Evolutionary conservation across 169 alveolate genomes (phyloP), one percentile per base, ranked within the genome.

Genomic region (Plasmodium adleri): DNA sequence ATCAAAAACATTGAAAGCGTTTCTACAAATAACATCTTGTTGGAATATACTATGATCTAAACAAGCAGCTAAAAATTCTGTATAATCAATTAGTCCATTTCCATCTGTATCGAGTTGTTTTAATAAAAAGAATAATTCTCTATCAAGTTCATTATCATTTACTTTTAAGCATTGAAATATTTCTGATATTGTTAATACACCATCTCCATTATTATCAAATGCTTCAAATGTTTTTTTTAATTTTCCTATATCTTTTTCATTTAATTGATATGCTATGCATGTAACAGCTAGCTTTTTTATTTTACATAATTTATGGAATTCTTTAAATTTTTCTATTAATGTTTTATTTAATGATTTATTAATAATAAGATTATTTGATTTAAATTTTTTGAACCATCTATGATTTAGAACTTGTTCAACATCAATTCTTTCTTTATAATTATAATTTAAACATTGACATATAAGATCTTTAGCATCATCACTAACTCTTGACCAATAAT

Each of bases 21-120:
- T 96, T 94, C 94, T 93, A 74, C 98, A 95, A 49, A 97, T 92
- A 28, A 95, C 97, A 88, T 94, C 95, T 85, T 95, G 97, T 58
- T 92, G 93, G 83, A 96, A 94, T 7, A 94, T 80, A 67, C 95
- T 83, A 88, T 96, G 96, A 88, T 98, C 98, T 43, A 96, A 88
- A 45, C 98, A 92, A n/a, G 99, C 99, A 5, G 99, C 98, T 58
- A 98, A 74, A 90, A 97, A 98, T 90, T 98, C 99, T 10, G 99
- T 97, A 92, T 97, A 98, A 73, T 97, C 99, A 26, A 95, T 96
- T n/a, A 96, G 88, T 56, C 98, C 98, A 78, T 93, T 95, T 6
- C 98, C 97, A 89, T 96, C 97, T 7, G 98, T 96, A 74, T 96
- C 98, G 43, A 96, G 73, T 76, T 94, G 96, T 88, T 92, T 92